Evolutionary conservation across 345 rosid species (phyloP).

Genomic region (Erysimum cheiranthoides): DNA sequence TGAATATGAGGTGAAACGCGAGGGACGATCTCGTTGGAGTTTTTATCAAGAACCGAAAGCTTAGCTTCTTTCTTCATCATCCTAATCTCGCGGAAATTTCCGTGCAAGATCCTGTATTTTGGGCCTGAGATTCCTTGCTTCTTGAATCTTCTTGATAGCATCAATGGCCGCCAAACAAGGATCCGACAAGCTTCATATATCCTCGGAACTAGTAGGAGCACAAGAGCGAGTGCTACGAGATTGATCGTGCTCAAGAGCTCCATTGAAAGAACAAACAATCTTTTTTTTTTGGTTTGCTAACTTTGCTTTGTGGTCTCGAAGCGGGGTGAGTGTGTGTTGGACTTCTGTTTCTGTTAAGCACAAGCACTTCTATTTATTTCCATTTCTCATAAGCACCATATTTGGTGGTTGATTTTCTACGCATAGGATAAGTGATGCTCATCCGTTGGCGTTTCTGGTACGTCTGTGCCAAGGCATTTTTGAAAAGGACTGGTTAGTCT

Average conservation of each 20-base stretch:
- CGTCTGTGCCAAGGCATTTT: too few species aligned
- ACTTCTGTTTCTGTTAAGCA: slow-evolving; percentile 16
- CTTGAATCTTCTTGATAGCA: slow-evolving; percentile 37
- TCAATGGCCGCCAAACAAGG: slow-evolving; percentile 38
- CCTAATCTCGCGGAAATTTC: slow-evolving; percentile 34
- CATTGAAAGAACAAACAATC: slow-evolving; percentile 20
- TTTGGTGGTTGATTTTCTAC: too few species aligned
- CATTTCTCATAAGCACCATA: too few species aligned
- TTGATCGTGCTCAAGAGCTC: slow-evolving; percentile 29
- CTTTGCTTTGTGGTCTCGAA: slow-evolving; percentile 22
- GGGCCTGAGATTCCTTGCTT: slow-evolving; percentile 47
- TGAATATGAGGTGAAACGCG: slow-evolving; percentile 38
- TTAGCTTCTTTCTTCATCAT: slow-evolving; percentile 38
- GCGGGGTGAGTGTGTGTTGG: slow-evolving; percentile 8
- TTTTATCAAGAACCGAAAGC: slow-evolving; percentile 35
- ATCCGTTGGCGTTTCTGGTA: too few species aligned
- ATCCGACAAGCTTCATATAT: slow-evolving; percentile 30
- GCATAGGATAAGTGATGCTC: too few species aligned
- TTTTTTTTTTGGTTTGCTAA: background rate
- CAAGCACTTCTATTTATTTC: background rate
- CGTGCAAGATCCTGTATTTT: slow-evolving; percentile 30
- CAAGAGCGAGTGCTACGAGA: slow-evolving; percentile 27
- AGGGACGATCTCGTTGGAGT: slow-evolving; percentile 34
- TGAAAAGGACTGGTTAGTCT: too few species aligned
- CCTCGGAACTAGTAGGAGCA: slow-evolving; percentile 30